Percentiles rank a stretch among this genome's conserved stretches.
phyloP scores from a whole-genome alignment of 177 flowering plant species.

The Vitis hybrid region DNA sequence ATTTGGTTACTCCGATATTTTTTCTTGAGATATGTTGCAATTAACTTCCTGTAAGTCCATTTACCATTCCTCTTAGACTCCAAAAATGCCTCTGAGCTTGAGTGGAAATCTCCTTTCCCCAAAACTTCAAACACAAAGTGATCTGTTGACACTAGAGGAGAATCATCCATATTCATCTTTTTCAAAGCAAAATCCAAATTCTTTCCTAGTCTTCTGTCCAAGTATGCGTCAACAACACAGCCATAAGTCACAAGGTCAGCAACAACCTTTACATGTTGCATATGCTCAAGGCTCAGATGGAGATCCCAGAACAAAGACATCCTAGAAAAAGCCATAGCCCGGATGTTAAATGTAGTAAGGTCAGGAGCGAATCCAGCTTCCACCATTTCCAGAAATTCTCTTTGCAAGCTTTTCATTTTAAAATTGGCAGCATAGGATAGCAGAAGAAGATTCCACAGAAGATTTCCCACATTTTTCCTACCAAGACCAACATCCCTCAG shows the following conservation, averaged over 20 bases:
- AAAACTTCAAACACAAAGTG: conserved; percentile 70
- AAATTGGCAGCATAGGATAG: conserved; percentile 90
- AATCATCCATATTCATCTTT: conserved; percentile 48
- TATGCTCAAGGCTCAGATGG: conserved; percentile 86
- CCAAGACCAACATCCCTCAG: conserved; percentile 74
- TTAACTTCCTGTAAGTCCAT: conserved; percentile 67
- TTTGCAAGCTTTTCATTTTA: conserved; percentile 91
- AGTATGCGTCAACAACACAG: conserved; percentile 80
- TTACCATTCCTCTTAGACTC: conserved; percentile 44
- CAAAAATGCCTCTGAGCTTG: conserved; percentile 62
- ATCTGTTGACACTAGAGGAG: conserved; percentile 56
- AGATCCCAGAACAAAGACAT: conserved; percentile 94
- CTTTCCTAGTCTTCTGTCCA: conserved; percentile 65
- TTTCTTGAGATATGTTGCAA: conserved; percentile 61
- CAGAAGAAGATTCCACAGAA: conserved; percentile 82
- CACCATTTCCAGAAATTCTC: conserved; percentile 76
- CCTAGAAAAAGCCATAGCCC: conserved; percentile 80
- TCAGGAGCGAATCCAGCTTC: conserved; percentile 80
- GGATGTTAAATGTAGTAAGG: conserved; percentile 76
- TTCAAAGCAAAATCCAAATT: conserved; percentile 69
- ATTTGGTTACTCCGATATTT: conserved; percentile 66
- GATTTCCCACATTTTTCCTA: conserved; percentile 67
- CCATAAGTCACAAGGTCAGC: conserved; percentile 95
- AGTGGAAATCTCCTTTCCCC: conserved; percentile 92
- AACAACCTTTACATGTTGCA: conserved; percentile 58